Percentiles rank a stretch among this genome's conserved stretches.
Evolutionary conservation across 2,329 filamentous ascomycete species (phyloP).

Genomic region (Lecanicillium sp.): DNA sequence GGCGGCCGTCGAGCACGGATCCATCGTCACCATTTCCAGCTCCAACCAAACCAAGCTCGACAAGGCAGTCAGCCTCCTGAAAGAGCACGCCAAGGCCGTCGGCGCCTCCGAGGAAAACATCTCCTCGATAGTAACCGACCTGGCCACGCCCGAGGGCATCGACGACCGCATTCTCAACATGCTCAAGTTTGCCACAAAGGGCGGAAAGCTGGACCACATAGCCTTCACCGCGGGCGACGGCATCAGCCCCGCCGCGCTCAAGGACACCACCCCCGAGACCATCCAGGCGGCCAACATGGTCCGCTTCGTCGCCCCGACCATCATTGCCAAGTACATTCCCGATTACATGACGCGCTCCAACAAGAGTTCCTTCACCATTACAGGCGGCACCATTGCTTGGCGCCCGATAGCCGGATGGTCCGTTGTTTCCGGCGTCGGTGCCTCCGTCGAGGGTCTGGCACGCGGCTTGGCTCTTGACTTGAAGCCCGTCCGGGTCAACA

Average conservation of each 20-base stretch:
- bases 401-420: conserved; percentile 44
- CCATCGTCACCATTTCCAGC: conserved; percentile 46
- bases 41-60: conserved; percentile 41
- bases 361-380: conserved; percentile 46
- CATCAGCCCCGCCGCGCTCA: conserved; percentile 26
- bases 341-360: conserved; percentile 32
- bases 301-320: conserved; percentile 40
- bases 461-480: conserved; percentile 54
- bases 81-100: conserved; percentile 12
- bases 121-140: conserved; percentile 16
- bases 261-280: conserved; percentile 30
- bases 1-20: conserved; percentile 43
- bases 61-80: conserved; percentile 7
- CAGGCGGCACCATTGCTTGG: conserved; percentile 43
- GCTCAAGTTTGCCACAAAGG: conserved; percentile 32
- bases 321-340: conserved; percentile 42
- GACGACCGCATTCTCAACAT: conserved; percentile 41
- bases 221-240: conserved; percentile 48
- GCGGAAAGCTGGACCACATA: conserved; percentile 48
- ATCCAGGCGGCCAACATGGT: conserved; percentile 36
- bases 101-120: conserved; percentile 26
- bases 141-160: conserved; percentile 11
- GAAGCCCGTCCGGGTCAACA: conserved; percentile 55
- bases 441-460: conserved; percentile 44
- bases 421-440: conserved; percentile 37